These are phyloP conservation scores for Adansonia gregorii DNA, from an alignment of 441 rosid species.

Conservation along the genomic window DNA sequence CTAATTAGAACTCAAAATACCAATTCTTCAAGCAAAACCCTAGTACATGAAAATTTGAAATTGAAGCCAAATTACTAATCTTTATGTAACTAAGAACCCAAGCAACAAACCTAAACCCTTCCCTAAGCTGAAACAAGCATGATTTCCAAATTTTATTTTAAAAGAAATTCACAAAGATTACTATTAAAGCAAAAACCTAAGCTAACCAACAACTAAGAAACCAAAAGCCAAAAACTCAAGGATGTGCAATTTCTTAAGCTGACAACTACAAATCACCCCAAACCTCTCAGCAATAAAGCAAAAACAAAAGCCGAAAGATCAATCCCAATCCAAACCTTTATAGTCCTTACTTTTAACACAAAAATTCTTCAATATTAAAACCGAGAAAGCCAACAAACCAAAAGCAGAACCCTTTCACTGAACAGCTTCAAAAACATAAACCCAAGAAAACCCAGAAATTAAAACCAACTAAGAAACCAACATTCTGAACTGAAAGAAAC, in stretches of 20 bases:
- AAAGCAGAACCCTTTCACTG: not conserved
- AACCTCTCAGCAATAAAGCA: not conserved
- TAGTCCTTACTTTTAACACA: slow-evolving; percentile 1
- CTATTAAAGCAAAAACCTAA: slow-evolving; percentile 11
- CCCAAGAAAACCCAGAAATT: not conserved
- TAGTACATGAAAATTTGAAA: not conserved
- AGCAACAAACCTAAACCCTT: slow-evolving; percentile 13
- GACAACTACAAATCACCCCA: not conserved
- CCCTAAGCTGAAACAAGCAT: slow-evolving; percentile 21
- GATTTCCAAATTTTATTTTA: slow-evolving; percentile 18
- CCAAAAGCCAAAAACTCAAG: not conserved
- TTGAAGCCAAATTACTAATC: slow-evolving; percentile 3
- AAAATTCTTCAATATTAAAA: slow-evolving; percentile 19
- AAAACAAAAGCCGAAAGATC: not conserved
- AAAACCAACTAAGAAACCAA: not conserved
- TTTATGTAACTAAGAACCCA: slow-evolving; percentile 13
- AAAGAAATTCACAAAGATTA: not conserved
- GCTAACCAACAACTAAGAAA: not conserved
- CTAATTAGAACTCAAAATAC: slow-evolving; percentile 17
- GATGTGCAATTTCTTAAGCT: not conserved
- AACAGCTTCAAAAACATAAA: slow-evolving; percentile 19
- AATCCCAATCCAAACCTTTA: slow-evolving; percentile 7
- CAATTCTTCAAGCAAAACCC: not conserved
- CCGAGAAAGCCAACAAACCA: too few species aligned
- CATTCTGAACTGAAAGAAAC: not conserved